Evolutionary conservation across 768 basidiomycete species (phyloP), one percentile per base, ranked within the genome.

Genomic region (Lactifluus volemus): DNA sequence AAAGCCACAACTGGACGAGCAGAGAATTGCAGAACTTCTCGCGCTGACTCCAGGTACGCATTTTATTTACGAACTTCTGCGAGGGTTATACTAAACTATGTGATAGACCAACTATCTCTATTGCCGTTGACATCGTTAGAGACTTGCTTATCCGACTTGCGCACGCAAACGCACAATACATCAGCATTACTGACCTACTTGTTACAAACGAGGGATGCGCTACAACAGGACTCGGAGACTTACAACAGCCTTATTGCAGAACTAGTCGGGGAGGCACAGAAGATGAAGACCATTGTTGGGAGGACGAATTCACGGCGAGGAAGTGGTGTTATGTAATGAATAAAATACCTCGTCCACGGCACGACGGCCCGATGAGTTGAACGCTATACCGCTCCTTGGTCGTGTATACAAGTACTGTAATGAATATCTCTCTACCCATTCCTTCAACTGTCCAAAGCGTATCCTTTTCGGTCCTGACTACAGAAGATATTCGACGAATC

Each of bases 221-320:
- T 92, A 61, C 89, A 92, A 71, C 91, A 93, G 73, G 89, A 91
- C 70, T 86, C 85, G 41, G 88, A 97, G 75, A 89, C 85, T 30
- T 93, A 92, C 68, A 95, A 97, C 72, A 86, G 84, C 15, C 77
- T 94, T 59, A 97, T 97, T 61, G 94, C 87, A 30, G 92, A 92
- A 70, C 76, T 97, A 53, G 92, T 97, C n/a, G 84, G 84, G 47
- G 92, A 96, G 72, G 93, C 94, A 38, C 89, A 91, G 70, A 91
- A 88, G 72, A 78, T 84, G 56, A 90, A 89, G 69, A 82, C 82
- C 7, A 82, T 82, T 15, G 88, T 82, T 15, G 88, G 75, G 61
- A 74, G 75, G 64, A 69, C 73, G 63, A 75, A 78, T 34, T 67
- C 70, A 65, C 77, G 78, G 63, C 77, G 81, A 65, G 79, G 80